A percentile compares a stretch with the other conserved stretches of the same genome.
These are phyloP conservation scores for Saccharomycopsis phalli DNA, from an alignment of 1,139 yeast genomes.

Conservation along the genomic window DNA sequence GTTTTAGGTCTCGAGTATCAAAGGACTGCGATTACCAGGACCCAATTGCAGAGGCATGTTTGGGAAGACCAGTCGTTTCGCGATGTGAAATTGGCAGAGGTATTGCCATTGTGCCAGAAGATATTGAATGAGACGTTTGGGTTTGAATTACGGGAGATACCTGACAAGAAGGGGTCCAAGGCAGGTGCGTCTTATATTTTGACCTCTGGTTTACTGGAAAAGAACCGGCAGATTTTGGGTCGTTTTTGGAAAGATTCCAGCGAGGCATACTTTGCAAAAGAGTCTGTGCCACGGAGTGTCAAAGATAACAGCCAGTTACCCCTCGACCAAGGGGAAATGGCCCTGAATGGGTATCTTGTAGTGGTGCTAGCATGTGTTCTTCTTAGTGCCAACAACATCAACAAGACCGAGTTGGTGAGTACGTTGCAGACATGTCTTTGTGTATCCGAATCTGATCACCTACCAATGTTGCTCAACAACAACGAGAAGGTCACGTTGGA, in stretches of 20 bases:
- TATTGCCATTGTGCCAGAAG: slow-evolving; percentile 21
- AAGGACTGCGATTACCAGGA: slow-evolving; percentile 22
- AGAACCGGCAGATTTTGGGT: slow-evolving; percentile 7
- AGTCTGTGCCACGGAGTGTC: slow-evolving; percentile 1
- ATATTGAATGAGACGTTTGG: slow-evolving; percentile 59
- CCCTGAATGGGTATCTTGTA: slow-evolving; percentile 28
- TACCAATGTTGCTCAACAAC: slow-evolving; percentile 5
- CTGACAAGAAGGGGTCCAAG: slow-evolving; percentile 56
- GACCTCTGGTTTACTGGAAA: slow-evolving; percentile 3
- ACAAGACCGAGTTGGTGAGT: slow-evolving; percentile 28
- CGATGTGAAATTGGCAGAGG: slow-evolving; percentile 20
- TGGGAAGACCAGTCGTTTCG: slow-evolving; percentile 21
- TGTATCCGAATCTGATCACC: slow-evolving; percentile 5
- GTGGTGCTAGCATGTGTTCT: slow-evolving; percentile 27
- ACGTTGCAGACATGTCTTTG: slow-evolving; percentile 26
- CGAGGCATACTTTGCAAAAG: slow-evolving; percentile 7
- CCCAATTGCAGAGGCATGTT: slow-evolving; percentile 22
- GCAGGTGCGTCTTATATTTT: slow-evolving; percentile 9
- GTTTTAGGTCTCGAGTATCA: slow-evolving; percentile 23
- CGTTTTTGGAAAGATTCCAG: slow-evolving; percentile 12
- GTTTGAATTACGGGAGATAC: slow-evolving; percentile 78
- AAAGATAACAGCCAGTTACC: slow-evolving; percentile 13
- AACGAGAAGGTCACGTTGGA: slow-evolving; percentile 21
- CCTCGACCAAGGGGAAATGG: slow-evolving; percentile 22
- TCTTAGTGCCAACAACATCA: slow-evolving; percentile 29